Evolutionary conservation across 495 filamentous ascomycete genomes (phyloP), one percentile per base, ranked within the genome.

Genomic region (Aspergillus asperescens): DNA sequence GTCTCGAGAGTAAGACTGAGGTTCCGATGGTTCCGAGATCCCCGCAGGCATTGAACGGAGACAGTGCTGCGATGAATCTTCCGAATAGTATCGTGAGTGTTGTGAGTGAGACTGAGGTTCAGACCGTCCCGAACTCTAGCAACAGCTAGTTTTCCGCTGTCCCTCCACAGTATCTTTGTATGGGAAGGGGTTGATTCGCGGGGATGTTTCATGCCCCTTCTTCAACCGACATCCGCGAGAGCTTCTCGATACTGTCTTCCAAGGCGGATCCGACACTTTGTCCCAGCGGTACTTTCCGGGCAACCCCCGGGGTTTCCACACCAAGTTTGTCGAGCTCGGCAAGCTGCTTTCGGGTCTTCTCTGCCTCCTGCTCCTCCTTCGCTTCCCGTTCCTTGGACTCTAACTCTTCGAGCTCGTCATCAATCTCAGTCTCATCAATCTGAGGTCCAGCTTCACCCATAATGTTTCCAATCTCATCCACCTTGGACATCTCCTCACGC

Each of bases 341-440:
- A 18, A 80, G 75, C 54, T 61, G 73, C 54, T 64, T 71, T 59
- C 59, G 55, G 34, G 75, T 76, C 60, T 61, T 64, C 49, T 67
- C 69, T 43, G 67, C 65, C 55, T 79, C 75, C 38, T 67, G 66
- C 59, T 77, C 75, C 56, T 84, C 79, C 43, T 65, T 68, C 54
- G 75, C 79, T 63, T 74, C 68, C 64, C 69, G 74, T 68, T 89
- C 83, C 56, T 81, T 81, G 31, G 64, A 74, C 69, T 94, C 81
- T 71, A 98, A 62, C 8, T 77, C 83, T 58, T 87, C 84, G 23
- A 96, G 76, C 74, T 96, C 93, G 35, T 90, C 89, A 50, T 96
- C 91, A 46, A 96, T 82, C 66, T 93, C 91, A 15, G 61, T 72
- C 64, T 96, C 93, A 62, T 95, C 90, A 46, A 90, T 76, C 13